phyloP scores from a whole-genome alignment of 805 yeast genomes.

The Candida hispaniensis region DNA sequence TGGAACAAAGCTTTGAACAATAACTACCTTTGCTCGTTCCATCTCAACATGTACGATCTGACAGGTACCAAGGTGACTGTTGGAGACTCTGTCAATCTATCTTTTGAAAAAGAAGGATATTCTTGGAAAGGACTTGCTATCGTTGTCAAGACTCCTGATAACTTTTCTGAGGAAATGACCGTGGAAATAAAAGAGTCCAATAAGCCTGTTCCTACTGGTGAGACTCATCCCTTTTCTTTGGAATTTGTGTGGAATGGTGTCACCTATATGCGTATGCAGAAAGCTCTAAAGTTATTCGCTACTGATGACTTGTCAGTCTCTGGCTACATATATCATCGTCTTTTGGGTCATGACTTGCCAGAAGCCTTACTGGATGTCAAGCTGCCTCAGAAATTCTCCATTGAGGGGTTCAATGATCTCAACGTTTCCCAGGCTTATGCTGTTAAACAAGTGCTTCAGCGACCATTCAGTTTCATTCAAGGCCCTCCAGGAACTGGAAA shows the following conservation, averaged over 20 bases:
- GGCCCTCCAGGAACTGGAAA: constrained; percentile 98
- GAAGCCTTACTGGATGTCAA: constrained; percentile 36
- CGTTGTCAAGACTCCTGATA: constrained; percentile 59
- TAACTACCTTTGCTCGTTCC: constrained; percentile 57
- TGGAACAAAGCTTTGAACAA: constrained; percentile 66
- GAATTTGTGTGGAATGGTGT: constrained; percentile 87
- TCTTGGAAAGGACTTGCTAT: constrained; percentile 68
- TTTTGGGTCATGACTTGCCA: constrained; percentile 71
- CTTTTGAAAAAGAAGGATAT: constrained; percentile 46
- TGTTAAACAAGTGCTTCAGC: constrained; percentile 51
- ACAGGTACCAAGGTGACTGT: constrained; percentile 59
- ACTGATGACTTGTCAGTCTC: constrained; percentile 56
- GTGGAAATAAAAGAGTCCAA: constrained; percentile 45
- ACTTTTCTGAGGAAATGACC: constrained; percentile 56
- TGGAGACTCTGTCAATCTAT: constrained; percentile 71
- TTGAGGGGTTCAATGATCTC: constrained; percentile 56
- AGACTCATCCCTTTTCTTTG: constrained; percentile 60
- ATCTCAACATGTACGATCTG: constrained; percentile 55
- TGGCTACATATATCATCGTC: constrained; percentile 61
- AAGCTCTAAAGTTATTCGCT: constrained; percentile 64
- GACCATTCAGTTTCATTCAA: constrained; percentile 73
- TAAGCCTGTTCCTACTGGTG: constrained; percentile 40
- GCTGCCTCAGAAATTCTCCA: constrained; percentile 52
- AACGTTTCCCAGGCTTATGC: constrained; percentile 76
- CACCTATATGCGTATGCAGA: constrained; percentile 74